Evolutionary conservation across 441 rosid genomes (phyloP), one percentile per base, ranked within the genome.

Genomic region (Erodium trifolium): DNA sequence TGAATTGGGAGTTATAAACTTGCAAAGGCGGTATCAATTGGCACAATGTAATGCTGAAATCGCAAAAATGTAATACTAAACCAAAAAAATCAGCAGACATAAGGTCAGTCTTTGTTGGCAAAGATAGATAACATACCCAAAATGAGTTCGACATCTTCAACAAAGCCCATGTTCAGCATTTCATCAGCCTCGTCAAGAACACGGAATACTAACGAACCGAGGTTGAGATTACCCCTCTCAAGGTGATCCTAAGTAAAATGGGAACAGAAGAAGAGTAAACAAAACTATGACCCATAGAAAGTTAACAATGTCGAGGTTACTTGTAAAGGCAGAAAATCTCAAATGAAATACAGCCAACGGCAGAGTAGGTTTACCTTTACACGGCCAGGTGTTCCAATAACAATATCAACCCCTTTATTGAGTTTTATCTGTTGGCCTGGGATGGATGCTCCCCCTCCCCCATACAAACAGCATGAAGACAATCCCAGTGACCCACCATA

Each of bases 141-240:
- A 71, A 94, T 94, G 68, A 87, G 87, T 76, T 94, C 96, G 57
- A 94, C 97, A 81, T 88, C 97, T 19, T 92, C 99, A 70, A 91
- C 99, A 77, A 94, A 92, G 39, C 99, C 99, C 97, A 92, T 90
- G 73, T 86, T 84, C 76, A 94, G 74, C 98, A 94, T 94, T 75
- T 94, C 98, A 81, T 94, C 99, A 73, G 97, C 97, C 82, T 94
- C 97, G 59, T 94, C 98, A 74, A 94, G 99, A 37, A 94, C 97
- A 64, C 97, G 89, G 75, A 92, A 94, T 75, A 84, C 85, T 29
- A 94, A 78, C 8, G 76, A 79, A 68, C 88, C 83, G 1, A 94
- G 73, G 67, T 91, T 84, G 76, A 90, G 78, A 75, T 86, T 88
- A 55, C 75, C 72, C 78, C 89, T 87, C 78, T 92, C 96, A 29